Conservation (phyloP, 106 monocot genomes). For the Allium cepa region DNA sequence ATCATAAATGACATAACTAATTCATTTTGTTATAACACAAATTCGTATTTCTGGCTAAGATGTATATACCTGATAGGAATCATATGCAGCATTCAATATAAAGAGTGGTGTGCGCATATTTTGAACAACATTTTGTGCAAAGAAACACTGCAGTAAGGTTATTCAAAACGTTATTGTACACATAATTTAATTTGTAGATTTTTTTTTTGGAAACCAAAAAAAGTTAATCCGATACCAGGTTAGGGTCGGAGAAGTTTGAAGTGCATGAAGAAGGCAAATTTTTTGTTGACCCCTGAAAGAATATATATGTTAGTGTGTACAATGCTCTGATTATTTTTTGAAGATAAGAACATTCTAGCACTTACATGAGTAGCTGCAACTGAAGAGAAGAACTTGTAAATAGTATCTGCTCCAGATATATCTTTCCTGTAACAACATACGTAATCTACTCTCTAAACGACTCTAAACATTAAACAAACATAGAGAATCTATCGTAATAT, state of each 20-base stretch:
- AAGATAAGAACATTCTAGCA: background rate
- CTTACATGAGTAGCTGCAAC: conserved; percentile 68
- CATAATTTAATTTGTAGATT: background rate
- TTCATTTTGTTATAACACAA: background rate
- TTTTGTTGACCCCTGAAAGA: conserved; percentile 65
- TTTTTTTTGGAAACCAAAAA: background rate
- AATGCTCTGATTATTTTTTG: background rate
- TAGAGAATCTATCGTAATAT: background rate
- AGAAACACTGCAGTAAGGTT: conserved; percentile 59
- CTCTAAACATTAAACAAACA: background rate
- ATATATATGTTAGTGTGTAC: background rate
- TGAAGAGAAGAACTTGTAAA: conserved; percentile 37
- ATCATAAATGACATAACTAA: background rate
- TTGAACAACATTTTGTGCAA: conserved; percentile 60
- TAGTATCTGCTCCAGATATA: conserved; percentile 46
- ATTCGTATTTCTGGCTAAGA: background rate
- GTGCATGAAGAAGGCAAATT: conserved; percentile 79
- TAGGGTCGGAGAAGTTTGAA: conserved; percentile 37
- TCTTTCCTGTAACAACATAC: conserved; percentile 48
- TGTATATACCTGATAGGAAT: conserved; percentile 71
- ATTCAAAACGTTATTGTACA: background rate
- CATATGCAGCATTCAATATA: conserved; percentile 83
- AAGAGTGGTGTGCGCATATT: conserved; percentile 71
- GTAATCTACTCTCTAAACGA: background rate
- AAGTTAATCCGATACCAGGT: conserved; percentile 27